Evolutionary conservation across 2,329 filamentous ascomycete species (phyloP).

Genomic region (Colletotrichum sp.): DNA sequence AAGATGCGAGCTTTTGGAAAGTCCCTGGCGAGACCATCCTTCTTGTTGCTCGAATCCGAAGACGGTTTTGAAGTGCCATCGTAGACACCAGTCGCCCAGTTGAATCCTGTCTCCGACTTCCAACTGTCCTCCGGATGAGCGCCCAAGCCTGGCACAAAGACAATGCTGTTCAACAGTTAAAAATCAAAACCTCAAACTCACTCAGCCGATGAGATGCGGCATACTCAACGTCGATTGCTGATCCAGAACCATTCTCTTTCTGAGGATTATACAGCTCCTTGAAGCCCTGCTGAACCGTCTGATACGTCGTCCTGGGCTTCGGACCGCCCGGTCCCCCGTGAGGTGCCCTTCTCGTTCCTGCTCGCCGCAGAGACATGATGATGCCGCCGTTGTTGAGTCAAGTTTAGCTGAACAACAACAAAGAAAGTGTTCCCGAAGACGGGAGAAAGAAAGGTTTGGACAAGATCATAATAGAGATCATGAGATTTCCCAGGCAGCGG

Average conservation of each 20-base stretch:
- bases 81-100: constrained; percentile 39
- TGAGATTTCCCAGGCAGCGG: constrained; percentile 1
- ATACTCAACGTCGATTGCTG: constrained; percentile 40
- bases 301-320: constrained; percentile 37
- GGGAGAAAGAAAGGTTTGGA: constrained; percentile 1
- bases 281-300: constrained; percentile 42
- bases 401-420: not conserved
- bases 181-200: not conserved
- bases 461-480: not conserved
- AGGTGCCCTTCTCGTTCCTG: constrained; percentile 17
- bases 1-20: constrained; percentile 45
- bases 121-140: constrained; percentile 45
- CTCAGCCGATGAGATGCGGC: not conserved
- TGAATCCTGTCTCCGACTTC: constrained; percentile 42
- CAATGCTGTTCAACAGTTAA: constrained; percentile 34
- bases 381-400: not conserved
- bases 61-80: constrained; percentile 42
- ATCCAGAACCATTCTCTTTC: constrained; percentile 24
- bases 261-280: constrained; percentile 39
- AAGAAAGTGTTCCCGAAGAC: not conserved
- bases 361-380: constrained; percentile 16
- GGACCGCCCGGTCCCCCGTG: constrained; percentile 11
- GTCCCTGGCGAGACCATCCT: constrained; percentile 40
- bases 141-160: constrained; percentile 46
- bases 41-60: constrained; percentile 32